Evolutionary conservation across 495 filamentous ascomycete species (phyloP).

Genomic region (Poronia punctata): DNA sequence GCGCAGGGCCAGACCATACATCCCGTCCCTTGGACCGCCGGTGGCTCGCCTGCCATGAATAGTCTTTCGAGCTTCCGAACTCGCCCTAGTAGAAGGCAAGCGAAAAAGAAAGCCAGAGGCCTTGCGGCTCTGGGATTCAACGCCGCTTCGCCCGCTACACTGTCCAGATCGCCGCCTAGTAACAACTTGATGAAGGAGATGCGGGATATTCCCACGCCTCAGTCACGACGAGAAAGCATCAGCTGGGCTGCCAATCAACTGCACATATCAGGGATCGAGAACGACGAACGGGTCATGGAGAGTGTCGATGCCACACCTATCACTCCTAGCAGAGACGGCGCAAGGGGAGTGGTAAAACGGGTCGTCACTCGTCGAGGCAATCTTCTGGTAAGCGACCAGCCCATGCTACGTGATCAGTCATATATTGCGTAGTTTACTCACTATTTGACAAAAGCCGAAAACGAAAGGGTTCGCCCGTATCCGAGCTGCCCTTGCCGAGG

Average conservation of each 20-base stretch:
- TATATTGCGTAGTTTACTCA: background rate
- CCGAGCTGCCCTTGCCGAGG: slow-evolving; percentile 79
- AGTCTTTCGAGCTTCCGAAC: slow-evolving; percentile 75
- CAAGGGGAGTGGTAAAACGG: slow-evolving; percentile 51
- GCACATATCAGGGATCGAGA: slow-evolving; percentile 72
- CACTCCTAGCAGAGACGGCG: slow-evolving; percentile 33
- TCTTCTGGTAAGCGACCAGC: slow-evolving; percentile 58
- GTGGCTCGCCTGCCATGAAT: slow-evolving; percentile 58
- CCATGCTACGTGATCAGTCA: background rate
- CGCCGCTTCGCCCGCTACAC: slow-evolving; percentile 12
- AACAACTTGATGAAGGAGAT: slow-evolving; percentile 29
- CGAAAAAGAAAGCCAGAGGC: slow-evolving; percentile 33
- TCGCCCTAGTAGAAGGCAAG: slow-evolving; percentile 55
- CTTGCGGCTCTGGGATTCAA: slow-evolving; percentile 34
- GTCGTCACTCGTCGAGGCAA: slow-evolving; percentile 83
- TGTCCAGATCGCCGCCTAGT: slow-evolving; percentile 38
- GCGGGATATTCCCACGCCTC: slow-evolving; percentile 30
- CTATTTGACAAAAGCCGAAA: slow-evolving; percentile 60
- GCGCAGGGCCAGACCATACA: slow-evolving; percentile 32
- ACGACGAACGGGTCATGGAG: slow-evolving; percentile 67
- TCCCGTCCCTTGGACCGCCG: slow-evolving; percentile 47
- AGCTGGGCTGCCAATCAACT: slow-evolving; percentile 81
- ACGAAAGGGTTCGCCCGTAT: slow-evolving; percentile 92
- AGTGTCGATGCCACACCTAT: slow-evolving; percentile 36
- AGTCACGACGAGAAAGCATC: slow-evolving; percentile 71